These are phyloP conservation scores for Psilocybe cyanescens DNA, from an alignment of 768 basidiomycete species.

Conservation along the genomic window DNA sequence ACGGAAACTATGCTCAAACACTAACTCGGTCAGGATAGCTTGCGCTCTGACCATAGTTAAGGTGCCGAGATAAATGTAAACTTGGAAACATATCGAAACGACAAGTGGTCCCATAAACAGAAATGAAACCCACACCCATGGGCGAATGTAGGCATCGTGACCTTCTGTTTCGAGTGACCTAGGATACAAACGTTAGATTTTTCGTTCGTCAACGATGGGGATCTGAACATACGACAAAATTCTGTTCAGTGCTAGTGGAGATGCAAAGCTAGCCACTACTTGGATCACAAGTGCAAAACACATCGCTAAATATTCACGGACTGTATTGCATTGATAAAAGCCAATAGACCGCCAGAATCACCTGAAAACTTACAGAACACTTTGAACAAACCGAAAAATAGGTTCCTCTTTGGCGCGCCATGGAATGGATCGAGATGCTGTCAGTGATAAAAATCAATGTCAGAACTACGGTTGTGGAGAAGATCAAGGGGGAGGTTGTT, in stretches of 20 bases:
- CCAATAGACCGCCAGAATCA: neutral
- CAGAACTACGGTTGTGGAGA: slow-evolving; percentile 8
- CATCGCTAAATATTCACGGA: slow-evolving; percentile 34
- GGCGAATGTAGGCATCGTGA: slow-evolving; percentile 47
- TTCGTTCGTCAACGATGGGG: neutral
- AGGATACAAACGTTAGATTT: neutral
- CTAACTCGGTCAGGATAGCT: slow-evolving; percentile 43
- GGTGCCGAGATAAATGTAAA: slow-evolving; percentile 55
- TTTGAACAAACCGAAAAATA: slow-evolving; percentile 50
- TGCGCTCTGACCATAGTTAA: slow-evolving; percentile 46
- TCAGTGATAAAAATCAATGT: slow-evolving; percentile 23
- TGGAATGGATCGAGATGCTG: slow-evolving; percentile 44
- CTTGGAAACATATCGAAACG: slow-evolving; percentile 52
- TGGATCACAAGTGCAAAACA: slow-evolving; percentile 29
- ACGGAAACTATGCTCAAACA: slow-evolving; percentile 56
- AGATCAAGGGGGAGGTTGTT: slow-evolving; percentile 2
- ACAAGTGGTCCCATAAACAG: slow-evolving; percentile 55
- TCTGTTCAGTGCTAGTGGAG: slow-evolving; percentile 47
- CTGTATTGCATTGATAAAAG: slow-evolving; percentile 7
- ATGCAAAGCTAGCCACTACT: slow-evolving; percentile 33
- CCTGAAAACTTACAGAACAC: slow-evolving; percentile 34
- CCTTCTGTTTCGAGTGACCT: slow-evolving; percentile 64
- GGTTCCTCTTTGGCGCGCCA: slow-evolving; percentile 43
- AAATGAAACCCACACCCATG: slow-evolving; percentile 71
- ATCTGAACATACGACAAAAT: slow-evolving; percentile 36